Base-by-base conservation (phyloP, 2,329 filamentous ascomycete species). In the Metarhizium rileyi region DNA sequence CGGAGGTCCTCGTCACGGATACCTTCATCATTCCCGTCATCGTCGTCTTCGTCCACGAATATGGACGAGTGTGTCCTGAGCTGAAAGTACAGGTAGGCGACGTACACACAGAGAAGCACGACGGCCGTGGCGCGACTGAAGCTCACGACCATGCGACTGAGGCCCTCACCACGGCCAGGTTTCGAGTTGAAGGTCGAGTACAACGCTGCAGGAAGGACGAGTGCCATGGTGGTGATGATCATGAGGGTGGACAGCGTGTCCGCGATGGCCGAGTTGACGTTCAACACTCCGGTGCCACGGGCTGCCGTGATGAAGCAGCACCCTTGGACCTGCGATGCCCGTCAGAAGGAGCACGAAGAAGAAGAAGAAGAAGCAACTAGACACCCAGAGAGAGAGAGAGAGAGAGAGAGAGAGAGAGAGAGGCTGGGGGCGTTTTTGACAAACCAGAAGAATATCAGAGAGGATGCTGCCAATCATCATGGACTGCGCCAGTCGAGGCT, bases 381-480 rank as follows among this genome's bases (percentile, higher is more conserved):
- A n/a, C n/a, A n/a, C n/a, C n/a, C n/a, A n/a, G n/a, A n/a, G n/a
- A n/a, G n/a, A n/a, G n/a, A n/a, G n/a, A n/a, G n/a, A n/a, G n/a
- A n/a, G n/a, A n/a, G n/a, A n/a, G 38, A 30, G 23, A 26, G 23
- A 7, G n/a, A 30, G 26, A 9, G 9, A 22, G 22, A n/a, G 16
- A 16, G 28, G 16, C 10, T 8, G 23, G 6, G 45, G 14, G 6
- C 14, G 6, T 10, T n/a, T n/a, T n/a, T 40, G 22, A 46, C 43
- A 7, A n/a, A 55, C 53, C 25, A 55, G 41, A 14, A 55, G 41
- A 36, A 53, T 55, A 45, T 55, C 53, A 18, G 51, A 53, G 33
- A 55, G 51, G 42, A 55, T 55, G 41, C 53, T 55, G 46, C 53
- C 53, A 33, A 55, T 48, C 53, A 55, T 55, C 43, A 38, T 48